Percentiles rank a stretch among this genome's conserved stretches.
Conservation (phyloP, 1,139 yeast genomes). For the Candida glucosophila region DNA sequence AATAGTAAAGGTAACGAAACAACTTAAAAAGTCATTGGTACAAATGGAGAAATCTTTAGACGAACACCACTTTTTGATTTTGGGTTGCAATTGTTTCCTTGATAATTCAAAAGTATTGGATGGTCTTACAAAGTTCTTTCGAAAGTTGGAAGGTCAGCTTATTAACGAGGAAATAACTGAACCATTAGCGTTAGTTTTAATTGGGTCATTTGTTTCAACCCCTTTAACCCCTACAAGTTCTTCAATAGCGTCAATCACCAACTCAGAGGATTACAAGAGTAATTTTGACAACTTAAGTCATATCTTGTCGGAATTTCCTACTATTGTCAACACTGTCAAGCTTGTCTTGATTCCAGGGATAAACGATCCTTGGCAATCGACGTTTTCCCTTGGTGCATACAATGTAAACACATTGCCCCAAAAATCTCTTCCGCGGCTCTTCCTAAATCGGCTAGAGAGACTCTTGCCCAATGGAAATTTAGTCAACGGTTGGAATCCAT, state of each 20-base stretch:
- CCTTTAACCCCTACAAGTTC: constrained; percentile 48
- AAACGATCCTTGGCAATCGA: constrained; percentile 89
- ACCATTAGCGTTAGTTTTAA: constrained; percentile 45
- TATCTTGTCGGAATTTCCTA: constrained; percentile 25
- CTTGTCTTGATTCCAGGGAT: constrained; percentile 77
- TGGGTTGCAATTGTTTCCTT: constrained; percentile 68
- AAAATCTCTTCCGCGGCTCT: constrained; percentile 57
- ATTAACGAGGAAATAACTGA: constrained; percentile 26
- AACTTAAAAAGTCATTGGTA: constrained; percentile 46
- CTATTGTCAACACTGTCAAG: constrained; percentile 26
- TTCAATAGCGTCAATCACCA: constrained; percentile 33
- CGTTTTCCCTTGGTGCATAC: constrained; percentile 56
- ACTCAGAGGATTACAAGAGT: constrained; percentile 53
- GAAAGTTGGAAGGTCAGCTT: constrained; percentile 33
- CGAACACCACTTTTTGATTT: constrained; percentile 52
- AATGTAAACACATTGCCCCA: constrained; percentile 63
- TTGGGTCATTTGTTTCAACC: constrained; percentile 55
- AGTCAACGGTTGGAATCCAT: constrained; percentile 64
- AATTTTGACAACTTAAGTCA: constrained; percentile 68
- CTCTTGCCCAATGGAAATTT: constrained; percentile 51
- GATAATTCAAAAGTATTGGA: constrained; percentile 52
- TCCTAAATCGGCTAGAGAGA: constrained; percentile 59
- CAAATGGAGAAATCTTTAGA: constrained; percentile 47
- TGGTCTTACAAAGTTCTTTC: constrained; percentile 53
- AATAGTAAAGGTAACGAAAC: constrained; percentile 47